Evolutionary conservation across 2,329 filamentous ascomycete genomes (phyloP), one percentile per base, ranked within the genome.

Genomic region (Gnomoniopsis smithogilvyi): DNA sequence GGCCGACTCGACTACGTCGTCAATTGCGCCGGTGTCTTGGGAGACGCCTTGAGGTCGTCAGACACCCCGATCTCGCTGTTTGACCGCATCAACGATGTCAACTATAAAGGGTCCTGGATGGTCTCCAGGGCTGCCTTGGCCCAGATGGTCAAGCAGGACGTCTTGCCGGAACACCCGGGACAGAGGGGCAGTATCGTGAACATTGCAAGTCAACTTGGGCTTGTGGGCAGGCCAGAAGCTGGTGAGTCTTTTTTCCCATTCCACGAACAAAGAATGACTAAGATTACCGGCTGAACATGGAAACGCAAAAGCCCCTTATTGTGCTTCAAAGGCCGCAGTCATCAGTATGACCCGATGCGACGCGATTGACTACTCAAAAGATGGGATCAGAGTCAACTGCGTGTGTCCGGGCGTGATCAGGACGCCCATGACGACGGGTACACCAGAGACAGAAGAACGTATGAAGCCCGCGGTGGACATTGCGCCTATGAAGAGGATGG

Each of bases 261-360:
- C 19, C n/a, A 12, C 22, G 6, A 48, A 7, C 17, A 48, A 22
- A 26, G 15, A 24, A 21, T 12, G 4, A 17, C 6, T 15, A 15
- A 6, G 22, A 10, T 8, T n/a, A 30, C 21, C 8, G 22, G 21
- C 14, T 34, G 8, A 30, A 30, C 26, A 47, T 30, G 45, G 21
- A 57, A 24, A 47, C 49, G n/a, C 36, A 19, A 45, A 48, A 81
- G 81, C 81, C 11, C 75, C 80, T 1, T 86, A 85, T 62, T 84
- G 80, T 56, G 80, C 78, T 0, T 84, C 81, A 3, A 87, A 86
- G 62, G 78, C 82, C 15, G 83, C 82, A 0, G 76, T 86, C 2
- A 79, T 86, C 52, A 80, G 78, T 22, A 77, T 86, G 77, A 86
- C 83, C 0, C 72, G 78, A 6, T 73, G 79, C 0, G 82, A 84